Percentiles rank a stretch among this genome's conserved stretches.
Conservation (phyloP, 129 eudicot species). For the Rutidosis leptorrhynchoides region DNA sequence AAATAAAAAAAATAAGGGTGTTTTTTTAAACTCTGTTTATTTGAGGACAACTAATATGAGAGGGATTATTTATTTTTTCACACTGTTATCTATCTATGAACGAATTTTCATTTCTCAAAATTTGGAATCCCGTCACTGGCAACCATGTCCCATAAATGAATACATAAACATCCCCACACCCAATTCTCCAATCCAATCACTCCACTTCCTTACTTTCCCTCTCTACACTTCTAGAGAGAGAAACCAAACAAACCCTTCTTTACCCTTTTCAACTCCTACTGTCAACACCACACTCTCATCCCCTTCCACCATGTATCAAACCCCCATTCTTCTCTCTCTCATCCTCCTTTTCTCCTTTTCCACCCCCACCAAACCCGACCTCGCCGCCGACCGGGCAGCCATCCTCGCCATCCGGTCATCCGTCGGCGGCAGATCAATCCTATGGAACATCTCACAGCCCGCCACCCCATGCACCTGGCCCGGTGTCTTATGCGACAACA, state of each 20-base stretch:
- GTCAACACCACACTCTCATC: conserved; percentile 19
- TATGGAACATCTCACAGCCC: conserved; percentile 67
- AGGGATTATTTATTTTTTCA: too few species aligned
- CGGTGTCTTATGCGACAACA: conserved; percentile 57
- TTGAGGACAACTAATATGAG: too few species aligned
- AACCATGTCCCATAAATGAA: background rate
- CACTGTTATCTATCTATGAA: too few species aligned
- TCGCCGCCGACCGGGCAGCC: conserved; percentile 57
- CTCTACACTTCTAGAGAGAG: conserved; percentile 20
- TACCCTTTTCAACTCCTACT: conserved; percentile 18
- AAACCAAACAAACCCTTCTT: background rate
- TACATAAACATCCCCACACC: background rate
- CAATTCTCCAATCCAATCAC: background rate
- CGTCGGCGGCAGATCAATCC: conserved; percentile 66
- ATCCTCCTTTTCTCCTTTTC: conserved; percentile 20
- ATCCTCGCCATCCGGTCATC: conserved; percentile 63
- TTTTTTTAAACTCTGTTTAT: too few species aligned
- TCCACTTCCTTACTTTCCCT: conserved; percentile 14
- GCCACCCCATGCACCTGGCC: conserved; percentile 65
- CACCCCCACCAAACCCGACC: conserved; percentile 38
- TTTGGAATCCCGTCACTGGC: conserved; percentile 8
- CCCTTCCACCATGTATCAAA: background rate
- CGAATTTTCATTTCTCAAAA: too few species aligned
- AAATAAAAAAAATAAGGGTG: too few species aligned
- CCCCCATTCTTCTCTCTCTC: conserved; percentile 31